These are phyloP conservation scores for Protostelium mycophagum DNA, from an alignment of 78 protist genomes.

Conservation along the genomic window DNA sequence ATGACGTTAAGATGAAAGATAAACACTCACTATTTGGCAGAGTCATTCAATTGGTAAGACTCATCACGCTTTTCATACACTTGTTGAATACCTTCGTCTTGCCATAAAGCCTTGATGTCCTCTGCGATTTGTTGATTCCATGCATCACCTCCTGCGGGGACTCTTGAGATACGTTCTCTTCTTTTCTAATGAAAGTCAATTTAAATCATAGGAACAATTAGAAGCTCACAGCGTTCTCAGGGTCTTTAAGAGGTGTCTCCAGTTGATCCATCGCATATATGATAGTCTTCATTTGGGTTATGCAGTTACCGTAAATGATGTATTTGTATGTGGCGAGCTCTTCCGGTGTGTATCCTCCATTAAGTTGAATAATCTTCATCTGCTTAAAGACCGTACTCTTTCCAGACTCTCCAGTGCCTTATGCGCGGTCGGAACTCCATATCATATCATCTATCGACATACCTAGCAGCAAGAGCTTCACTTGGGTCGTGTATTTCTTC, in stretches of 20 bases:
- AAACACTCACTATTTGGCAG: conserved; percentile 51
- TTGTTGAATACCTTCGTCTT: conserved; percentile 47
- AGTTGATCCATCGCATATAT: conserved; percentile 1
- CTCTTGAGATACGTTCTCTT: background rate
- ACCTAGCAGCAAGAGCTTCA: background rate
- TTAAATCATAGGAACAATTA: background rate
- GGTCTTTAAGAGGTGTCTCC: background rate
- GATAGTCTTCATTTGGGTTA: conserved; percentile 59
- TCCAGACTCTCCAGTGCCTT: conserved; percentile 67
- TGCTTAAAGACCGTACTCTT: conserved; percentile 82
- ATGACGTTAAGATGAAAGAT: background rate
- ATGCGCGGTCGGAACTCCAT: background rate
- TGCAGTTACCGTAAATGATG: conserved; percentile 58
- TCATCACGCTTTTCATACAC: conserved; percentile 53
- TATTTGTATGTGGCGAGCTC: conserved; percentile 55
- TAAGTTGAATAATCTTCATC: conserved; percentile 72
- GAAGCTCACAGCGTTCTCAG: background rate
- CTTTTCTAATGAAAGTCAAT: background rate
- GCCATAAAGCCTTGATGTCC: conserved; percentile 56
- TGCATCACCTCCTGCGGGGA: conserved; percentile 9
- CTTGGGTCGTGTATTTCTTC: background rate
- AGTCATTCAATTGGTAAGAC: conserved; percentile 66
- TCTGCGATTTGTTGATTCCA: conserved; percentile 35
- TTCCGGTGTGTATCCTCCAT: conserved; percentile 65
- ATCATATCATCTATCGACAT: background rate